Evolutionary conservation across 1,139 yeast genomes (phyloP).

Genomic region (Kazachstania sp.): DNA sequence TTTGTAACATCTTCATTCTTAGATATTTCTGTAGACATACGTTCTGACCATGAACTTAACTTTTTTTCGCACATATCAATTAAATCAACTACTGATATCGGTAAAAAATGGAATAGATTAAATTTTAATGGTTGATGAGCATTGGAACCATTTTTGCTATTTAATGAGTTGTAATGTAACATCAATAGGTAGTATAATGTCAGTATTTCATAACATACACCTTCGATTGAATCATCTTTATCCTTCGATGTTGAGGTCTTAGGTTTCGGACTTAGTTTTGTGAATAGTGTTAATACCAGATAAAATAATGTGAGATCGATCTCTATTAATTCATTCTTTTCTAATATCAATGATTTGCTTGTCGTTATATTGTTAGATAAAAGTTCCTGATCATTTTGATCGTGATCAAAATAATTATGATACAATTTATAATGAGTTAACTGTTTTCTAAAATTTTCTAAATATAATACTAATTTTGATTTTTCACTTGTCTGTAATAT

Average conservation of each 20-base stretch:
- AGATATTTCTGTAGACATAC: background rate
- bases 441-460: constrained; percentile 21
- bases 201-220: constrained; percentile 24
- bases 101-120: constrained; percentile 21
- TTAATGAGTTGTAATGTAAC: constrained; percentile 10
- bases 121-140: constrained; percentile 19
- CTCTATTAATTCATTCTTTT: constrained; percentile 23
- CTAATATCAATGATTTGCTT: constrained; percentile 5
- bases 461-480: constrained; percentile 13
- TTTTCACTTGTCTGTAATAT: constrained; percentile 12
- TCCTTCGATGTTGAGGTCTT: background rate
- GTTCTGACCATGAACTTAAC: constrained; percentile 13
- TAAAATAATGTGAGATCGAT: constrained; percentile 26
- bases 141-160: background rate
- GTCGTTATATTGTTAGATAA: background rate
- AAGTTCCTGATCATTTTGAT: constrained; percentile 3
- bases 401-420: constrained; percentile 23
- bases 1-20: background rate
- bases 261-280: background rate
- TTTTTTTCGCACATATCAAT: constrained; percentile 21
- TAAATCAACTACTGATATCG: constrained; percentile 22
- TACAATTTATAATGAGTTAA: constrained; percentile 23
- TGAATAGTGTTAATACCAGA: constrained; percentile 17
- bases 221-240: constrained; percentile 9
- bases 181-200: constrained; percentile 24